Evolutionary conservation across 2,329 filamentous ascomycete species (phyloP).

Genomic region (Dactylellina sp.): DNA sequence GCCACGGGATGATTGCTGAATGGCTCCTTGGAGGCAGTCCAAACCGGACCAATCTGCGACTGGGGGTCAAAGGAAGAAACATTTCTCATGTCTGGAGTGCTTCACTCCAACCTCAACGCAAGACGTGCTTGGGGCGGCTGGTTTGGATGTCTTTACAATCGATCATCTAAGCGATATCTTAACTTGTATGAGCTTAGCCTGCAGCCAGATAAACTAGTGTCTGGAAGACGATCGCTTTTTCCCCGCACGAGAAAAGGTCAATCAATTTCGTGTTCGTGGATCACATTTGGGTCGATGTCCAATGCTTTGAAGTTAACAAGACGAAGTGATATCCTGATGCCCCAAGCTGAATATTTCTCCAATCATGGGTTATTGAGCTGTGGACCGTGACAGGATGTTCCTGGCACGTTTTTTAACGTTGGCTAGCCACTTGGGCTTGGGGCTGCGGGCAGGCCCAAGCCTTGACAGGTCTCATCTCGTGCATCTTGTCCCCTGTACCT

Average conservation of each 20-base stretch:
- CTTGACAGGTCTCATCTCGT: constrained; percentile 42
- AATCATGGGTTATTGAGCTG: constrained; percentile 35
- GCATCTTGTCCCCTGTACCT: constrained; percentile 28
- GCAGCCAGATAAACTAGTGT: constrained; percentile 14
- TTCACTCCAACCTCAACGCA: constrained; percentile 32
- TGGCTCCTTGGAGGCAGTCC: background rate
- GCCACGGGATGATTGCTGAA: constrained; percentile 26
- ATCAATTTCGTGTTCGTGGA: background rate
- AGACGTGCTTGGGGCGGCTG: constrained; percentile 20
- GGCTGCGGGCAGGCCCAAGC: constrained; percentile 31
- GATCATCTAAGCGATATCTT: constrained; percentile 40
- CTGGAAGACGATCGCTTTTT: too few species aligned
- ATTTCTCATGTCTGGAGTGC: constrained; percentile 21
- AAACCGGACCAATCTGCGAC: constrained; percentile 37
- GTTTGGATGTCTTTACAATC: constrained; percentile 21
- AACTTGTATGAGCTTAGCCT: constrained; percentile 31
- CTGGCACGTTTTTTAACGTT: constrained; percentile 41
- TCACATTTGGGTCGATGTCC: background rate
- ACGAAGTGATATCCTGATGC: constrained; percentile 5
- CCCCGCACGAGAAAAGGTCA: background rate
- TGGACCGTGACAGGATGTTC: constrained; percentile 44
- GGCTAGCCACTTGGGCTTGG: constrained; percentile 20
- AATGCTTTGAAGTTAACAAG: constrained; percentile 10
- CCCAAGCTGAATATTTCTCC: constrained; percentile 34
- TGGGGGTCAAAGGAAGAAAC: constrained; percentile 25